These are phyloP conservation scores for Juglanconis juglandina DNA, from an alignment of 2,329 filamentous ascomycete genomes.

Conservation along the genomic window DNA sequence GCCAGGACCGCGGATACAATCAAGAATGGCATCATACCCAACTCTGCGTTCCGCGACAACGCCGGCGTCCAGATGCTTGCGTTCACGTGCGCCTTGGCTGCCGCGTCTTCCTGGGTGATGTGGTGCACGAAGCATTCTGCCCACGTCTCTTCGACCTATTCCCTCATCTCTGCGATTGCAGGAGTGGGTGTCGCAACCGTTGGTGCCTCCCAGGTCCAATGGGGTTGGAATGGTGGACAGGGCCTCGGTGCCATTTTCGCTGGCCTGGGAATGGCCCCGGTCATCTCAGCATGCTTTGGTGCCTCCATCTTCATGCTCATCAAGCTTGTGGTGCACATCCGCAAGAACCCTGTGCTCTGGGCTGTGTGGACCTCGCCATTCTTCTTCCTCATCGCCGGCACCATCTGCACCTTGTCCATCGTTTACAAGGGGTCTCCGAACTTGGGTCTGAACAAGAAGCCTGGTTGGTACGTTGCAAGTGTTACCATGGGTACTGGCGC, in stretches of 20 bases:
- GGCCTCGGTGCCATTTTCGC: constrained; percentile 71
- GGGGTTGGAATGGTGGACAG: constrained; percentile 67
- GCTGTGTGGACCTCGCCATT: constrained; percentile 70
- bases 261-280: constrained; percentile 67
- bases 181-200: constrained; percentile 67
- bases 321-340: constrained; percentile 60
- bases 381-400: constrained; percentile 74
- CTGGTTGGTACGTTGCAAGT: constrained; percentile 61
- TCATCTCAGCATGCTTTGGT: constrained; percentile 56
- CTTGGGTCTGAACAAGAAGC: constrained; percentile 63
- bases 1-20: constrained; percentile 72
- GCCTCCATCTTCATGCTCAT: constrained; percentile 28
- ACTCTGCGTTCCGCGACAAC: constrained; percentile 53
- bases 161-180: constrained; percentile 64
- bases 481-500: constrained; percentile 64
- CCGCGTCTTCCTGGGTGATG: constrained; percentile 71
- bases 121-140: constrained; percentile 73
- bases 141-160: constrained; percentile 71
- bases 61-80: constrained; percentile 67
- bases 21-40: constrained; percentile 73
- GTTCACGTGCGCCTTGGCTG: constrained; percentile 62
- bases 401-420: constrained; percentile 71
- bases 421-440: constrained; percentile 78
- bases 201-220: constrained; percentile 59
- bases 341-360: constrained; percentile 69